Conservation (phyloP, 192 early-diverging fungal species). For the Entomortierella parvispora region DNA sequence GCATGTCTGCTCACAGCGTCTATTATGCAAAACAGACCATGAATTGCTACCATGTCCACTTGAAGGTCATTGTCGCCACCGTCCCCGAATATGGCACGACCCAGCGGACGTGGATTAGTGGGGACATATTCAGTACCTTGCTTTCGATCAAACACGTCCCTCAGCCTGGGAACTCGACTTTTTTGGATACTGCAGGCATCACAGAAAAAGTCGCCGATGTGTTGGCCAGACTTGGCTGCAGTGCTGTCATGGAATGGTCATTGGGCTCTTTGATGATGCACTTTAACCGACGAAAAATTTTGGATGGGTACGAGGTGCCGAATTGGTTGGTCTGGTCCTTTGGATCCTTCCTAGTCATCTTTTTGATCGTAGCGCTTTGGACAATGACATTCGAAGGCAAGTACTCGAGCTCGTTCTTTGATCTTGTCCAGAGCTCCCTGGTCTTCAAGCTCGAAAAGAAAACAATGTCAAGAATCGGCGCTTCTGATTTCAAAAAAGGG, state of each 20-base stretch:
- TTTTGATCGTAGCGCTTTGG: not conserved
- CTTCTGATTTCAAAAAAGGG: not conserved
- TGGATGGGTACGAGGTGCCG: not conserved
- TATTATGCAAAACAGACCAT: not conserved
- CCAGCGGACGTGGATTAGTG: not conserved
- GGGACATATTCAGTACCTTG: not conserved
- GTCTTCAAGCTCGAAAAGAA: not conserved
- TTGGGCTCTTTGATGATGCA: not conserved
- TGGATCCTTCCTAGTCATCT: not conserved
- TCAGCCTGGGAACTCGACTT: not conserved
- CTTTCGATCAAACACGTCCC: not conserved
- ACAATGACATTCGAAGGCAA: not conserved
- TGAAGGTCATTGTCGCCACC: not conserved
- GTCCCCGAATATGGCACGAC: not conserved
- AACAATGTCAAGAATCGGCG: not conserved
- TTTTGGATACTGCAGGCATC: not conserved
- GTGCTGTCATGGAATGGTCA: not conserved
- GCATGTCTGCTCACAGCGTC: not conserved
- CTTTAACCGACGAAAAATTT: not conserved
- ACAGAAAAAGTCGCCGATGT: not conserved
- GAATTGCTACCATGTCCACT: not conserved
- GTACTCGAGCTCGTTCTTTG: slow-evolving; percentile 1
- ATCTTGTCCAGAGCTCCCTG: not conserved
- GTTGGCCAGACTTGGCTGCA: not conserved
- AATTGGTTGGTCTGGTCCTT: not conserved